A percentile compares a stretch with the other conserved stretches of the same genome.
Conservation (phyloP, 2,329 filamentous ascomycete genomes). For the Boeremia lycopersici region DNA sequence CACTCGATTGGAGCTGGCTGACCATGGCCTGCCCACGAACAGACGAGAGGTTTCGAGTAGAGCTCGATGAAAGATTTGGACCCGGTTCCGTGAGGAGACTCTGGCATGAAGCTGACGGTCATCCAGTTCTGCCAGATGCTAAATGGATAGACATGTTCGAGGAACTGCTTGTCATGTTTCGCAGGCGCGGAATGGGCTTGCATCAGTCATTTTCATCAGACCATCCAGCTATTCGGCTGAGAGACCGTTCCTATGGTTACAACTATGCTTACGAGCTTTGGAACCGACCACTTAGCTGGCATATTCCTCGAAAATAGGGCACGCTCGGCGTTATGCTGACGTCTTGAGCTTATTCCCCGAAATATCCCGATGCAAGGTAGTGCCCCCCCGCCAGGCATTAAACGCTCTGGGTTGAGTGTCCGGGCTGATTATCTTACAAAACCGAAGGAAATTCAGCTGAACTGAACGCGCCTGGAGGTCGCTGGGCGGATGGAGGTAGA, state of each 20-base stretch:
- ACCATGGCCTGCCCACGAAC: conserved; percentile 3
- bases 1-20: conserved; percentile 25
- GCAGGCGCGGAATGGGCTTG: conserved; percentile 10
- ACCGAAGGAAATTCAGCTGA: conserved; percentile 9
- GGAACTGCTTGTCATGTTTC: conserved; percentile 11
- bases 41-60: conserved; percentile 16
- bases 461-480: conserved; percentile 9
- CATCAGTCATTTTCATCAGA: conserved; percentile 9
- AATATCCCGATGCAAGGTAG: conserved; percentile 9
- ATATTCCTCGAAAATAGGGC: conserved; percentile 10
- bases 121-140: conserved; percentile 10
- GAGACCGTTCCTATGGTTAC: conserved; percentile 8
- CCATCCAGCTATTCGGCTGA: conserved; percentile 9
- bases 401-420: conserved; percentile 7
- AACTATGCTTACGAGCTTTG: conserved; percentile 10
- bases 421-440: conserved; percentile 9
- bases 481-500: conserved; percentile 8
- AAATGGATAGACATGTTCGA: conserved; percentile 11
- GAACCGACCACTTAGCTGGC: conserved; percentile 10
- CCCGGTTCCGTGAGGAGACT: conserved; percentile 23
- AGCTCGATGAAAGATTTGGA: conserved; percentile 14
- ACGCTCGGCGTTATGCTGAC: conserved; percentile 9
- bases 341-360: conserved; percentile 9
- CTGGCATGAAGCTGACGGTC: conserved; percentile 20
- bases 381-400: conserved; percentile 7